Conservation (phyloP, 352 stramenopile genomes). For the Phytophthora macrochlamydospora region DNA sequence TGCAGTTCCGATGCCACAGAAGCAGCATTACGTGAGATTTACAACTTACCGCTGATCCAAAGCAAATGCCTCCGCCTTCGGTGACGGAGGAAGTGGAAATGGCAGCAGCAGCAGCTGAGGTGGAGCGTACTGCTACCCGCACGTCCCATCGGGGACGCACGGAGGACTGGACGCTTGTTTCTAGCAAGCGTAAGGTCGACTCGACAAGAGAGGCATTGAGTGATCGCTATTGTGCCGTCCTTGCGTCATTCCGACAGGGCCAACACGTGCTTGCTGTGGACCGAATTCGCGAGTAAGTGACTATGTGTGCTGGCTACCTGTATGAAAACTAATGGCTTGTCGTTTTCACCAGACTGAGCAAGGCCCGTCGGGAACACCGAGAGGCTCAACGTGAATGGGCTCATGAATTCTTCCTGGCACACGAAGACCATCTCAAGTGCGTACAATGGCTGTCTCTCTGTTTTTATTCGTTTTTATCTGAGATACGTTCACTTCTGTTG, state of each 20-base stretch:
- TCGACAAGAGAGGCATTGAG: slow-evolving; percentile 57
- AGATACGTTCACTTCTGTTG: slow-evolving; percentile 17
- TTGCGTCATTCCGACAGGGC: slow-evolving; percentile 62
- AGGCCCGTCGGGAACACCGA: slow-evolving; percentile 53
- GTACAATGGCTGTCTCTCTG: slow-evolving; percentile 22
- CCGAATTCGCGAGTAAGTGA: slow-evolving; percentile 62
- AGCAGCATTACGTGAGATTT: slow-evolving; percentile 66
- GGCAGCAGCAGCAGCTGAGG: slow-evolving; percentile 21
- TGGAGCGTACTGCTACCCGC: slow-evolving; percentile 14
- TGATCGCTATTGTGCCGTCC: slow-evolving; percentile 58
- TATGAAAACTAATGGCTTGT: not conserved
- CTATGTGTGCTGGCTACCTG: not conserved
- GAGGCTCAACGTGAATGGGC: slow-evolving; percentile 68
- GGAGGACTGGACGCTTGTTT: slow-evolving; percentile 54
- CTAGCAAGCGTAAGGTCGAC: slow-evolving; percentile 60
- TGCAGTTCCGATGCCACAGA: slow-evolving; percentile 71
- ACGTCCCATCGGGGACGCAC: not conserved
- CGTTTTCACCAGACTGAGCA: slow-evolving; percentile 41
- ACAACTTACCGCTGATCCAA: slow-evolving; percentile 48
- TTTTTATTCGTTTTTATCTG: slow-evolving; percentile 14
- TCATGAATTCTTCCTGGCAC: slow-evolving; percentile 61
- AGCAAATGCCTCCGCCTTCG: slow-evolving; percentile 7
- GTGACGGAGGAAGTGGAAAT: slow-evolving; percentile 33
- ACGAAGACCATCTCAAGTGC: slow-evolving; percentile 55
- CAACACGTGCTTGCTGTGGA: slow-evolving; percentile 59